Percentiles rank a stretch among this genome's conserved stretches.
Evolutionary conservation across 176 grass and related monocot species (phyloP).

Genomic region (Metroxylon sagu): DNA sequence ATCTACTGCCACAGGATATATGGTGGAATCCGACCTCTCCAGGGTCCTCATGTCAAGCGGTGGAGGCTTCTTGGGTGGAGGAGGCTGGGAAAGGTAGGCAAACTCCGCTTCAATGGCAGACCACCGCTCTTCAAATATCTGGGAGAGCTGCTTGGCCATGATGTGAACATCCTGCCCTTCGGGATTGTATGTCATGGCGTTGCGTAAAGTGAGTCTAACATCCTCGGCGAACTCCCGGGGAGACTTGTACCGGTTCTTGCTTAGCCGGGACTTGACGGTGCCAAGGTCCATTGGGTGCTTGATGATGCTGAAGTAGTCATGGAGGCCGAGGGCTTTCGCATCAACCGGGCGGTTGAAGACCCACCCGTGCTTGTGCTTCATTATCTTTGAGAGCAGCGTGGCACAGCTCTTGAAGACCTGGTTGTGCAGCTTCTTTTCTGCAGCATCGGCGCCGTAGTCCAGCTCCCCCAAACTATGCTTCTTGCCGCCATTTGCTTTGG

Average conservation of each 20-base stretch:
- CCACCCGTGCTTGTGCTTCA: constrained; percentile 90
- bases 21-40: constrained; percentile 63
- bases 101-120: constrained; percentile 68
- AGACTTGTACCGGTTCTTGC: constrained; percentile 56
- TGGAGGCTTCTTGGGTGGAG: constrained; percentile 48
- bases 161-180: constrained; percentile 90
- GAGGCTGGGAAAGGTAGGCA: constrained; percentile 23
- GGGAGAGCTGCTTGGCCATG: constrained; percentile 74
- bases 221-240: constrained; percentile 80
- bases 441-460: constrained; percentile 16
- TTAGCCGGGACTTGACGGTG: constrained; percentile 62
- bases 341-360: constrained; percentile 94
- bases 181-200: constrained; percentile 95
- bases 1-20: constrained; percentile 30
- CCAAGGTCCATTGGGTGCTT: constrained; percentile 93
- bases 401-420: constrained; percentile 67
- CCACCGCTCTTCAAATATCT: constrained; percentile 77
- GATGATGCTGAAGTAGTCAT: constrained; percentile 72
- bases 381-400: constrained; percentile 50
- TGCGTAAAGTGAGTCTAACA: constrained; percentile 77
- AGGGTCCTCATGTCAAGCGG: constrained; percentile 45
- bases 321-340: constrained; percentile 52
- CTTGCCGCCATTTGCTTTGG: constrained; percentile 36
- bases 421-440: constrained; percentile 48
- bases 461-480: constrained; percentile 32